Evolutionary conservation across 345 rosid genomes (phyloP), one percentile per base, ranked within the genome.

Genomic region (Aquilaria sinensis): DNA sequence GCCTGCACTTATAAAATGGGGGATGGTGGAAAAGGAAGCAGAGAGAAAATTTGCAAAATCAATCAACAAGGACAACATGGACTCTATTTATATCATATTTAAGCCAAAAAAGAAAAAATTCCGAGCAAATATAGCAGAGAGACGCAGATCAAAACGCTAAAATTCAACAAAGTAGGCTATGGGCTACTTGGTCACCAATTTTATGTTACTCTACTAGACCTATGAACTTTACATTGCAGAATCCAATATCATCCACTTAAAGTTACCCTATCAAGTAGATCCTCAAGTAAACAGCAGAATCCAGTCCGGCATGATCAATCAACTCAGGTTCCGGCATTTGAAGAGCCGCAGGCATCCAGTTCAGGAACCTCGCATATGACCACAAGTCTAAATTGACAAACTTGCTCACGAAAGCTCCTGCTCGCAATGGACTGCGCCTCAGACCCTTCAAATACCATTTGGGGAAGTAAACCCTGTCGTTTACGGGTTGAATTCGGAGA

Each of bases 321-420:
- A 93, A 80, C 75, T 93, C 98, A 47, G 87, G 92, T 69, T 93
- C 98, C 6, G 98, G 97, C 97, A 89, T 90, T 72, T 76, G 85
- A 53, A 93, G 60, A 1, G 98, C 98, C 29, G 76, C 92, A 11
- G 93, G 94, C 96, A 93, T 93, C 98, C 98, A 93, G 64, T 70
- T 84, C 53, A 93, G 78, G 72, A 93, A 93, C 61, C 72, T 81
- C 31, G 72, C 14, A 67, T 93, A 93, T 6, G 89, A 85, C 59
- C 83, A 69, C 60, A 90, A 78, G 78, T 93, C 96, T 60, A 90
- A 61, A 69, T 93, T 93, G 71, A 93, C 80, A 60, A 90, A 75
- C 71, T 83, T 90, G 77, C 84, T 79, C 12, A 59, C 90, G 31
- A 85, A 70, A 31, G 92, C 84, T 49, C 94, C 88, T 0, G 72